Base-by-base conservation (phyloP, 805 yeast genomes). In the Hanseniaspora pseudoguilliermondii region DNA sequence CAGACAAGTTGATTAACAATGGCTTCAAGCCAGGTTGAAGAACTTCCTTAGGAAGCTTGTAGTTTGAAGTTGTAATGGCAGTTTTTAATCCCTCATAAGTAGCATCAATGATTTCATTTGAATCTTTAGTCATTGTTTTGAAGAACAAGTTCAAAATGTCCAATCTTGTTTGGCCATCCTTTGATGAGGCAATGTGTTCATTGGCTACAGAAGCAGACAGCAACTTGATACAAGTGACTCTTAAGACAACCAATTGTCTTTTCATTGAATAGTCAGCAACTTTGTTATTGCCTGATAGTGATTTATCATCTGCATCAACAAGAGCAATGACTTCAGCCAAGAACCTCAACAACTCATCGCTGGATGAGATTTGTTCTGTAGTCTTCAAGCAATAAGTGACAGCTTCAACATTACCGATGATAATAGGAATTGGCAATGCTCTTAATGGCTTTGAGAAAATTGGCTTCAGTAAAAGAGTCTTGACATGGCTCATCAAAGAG, bases 341-440 rank as follows among this genome's bases (percentile, higher is more conserved):
- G 56, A 95, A 72, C 54, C 99, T 73, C 58, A 83, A 85, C 58
- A 93, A 71, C 64, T 95, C 97, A 55, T 93, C 97, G 61, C 86
- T 86, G 61, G 91, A 89, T 0, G 96, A 77, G 59, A 84, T 78
- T 13, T 87, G 93, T 49, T 91, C 73, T 1, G 84, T 81, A 11
- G 27, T 18, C 16, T 43, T 35, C 57, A 93, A 71, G 65, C 97
- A 91, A 68, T 83, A 95, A 0, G 95, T 83, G n/a, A 93, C 86
- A 1, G 97, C 97, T 68, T 93, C 97, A 59, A 93, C 90, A 66
- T 93, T 90, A 39, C 98, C 98, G 57, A 93, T 93, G 70, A 95
- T 98, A 96, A 91, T 93, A 5, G 96, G 93, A 71, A 95, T 93
- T 0, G 99, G 98, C 59, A 93, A 74, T 0, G 99, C 99, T 60